Base-by-base conservation (phyloP, 192 early-diverging fungal genomes). In the Backusella tuberculispora region DNA sequence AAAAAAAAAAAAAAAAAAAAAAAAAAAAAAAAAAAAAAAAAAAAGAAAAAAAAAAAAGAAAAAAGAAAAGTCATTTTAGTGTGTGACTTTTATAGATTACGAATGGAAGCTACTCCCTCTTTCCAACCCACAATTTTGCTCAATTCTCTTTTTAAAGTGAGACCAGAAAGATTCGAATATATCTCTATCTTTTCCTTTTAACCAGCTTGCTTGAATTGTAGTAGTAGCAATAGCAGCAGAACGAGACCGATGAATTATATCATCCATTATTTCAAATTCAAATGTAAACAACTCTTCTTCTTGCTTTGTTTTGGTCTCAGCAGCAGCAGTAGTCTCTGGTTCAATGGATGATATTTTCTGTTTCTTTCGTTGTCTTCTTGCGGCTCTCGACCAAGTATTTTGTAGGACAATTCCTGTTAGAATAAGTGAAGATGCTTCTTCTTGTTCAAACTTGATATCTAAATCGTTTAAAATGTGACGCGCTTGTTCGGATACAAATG, bases 81-180 rank as follows among this genome's bases (percentile, higher is more conserved):
- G 21, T 56, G 53, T 56, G 53, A 56, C 53, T 60, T 37, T 66
- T 21, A n/a, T 15, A 5, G 19, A 26, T 19, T 60, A 60, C 21
- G 53, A 60, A 60, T 60, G 53, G 21, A 26, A 73, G 17, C 13
- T 17, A 47, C 40, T 45, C 19, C 72, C 72, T 64, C 72, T 40
- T 29, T 73, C 60, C 14, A 74, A 53, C 4, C 70, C 78, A 66
- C 67, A 79, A 4, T 17, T 26, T 53, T 79, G 53, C 21, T 75
- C 73, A 0, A 79, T 29, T 50, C 73, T 71, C 47, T 79, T 79
- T 44, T 75, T 79, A 9, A 79, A 45, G 19, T 79, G 78, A 75
- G 63, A 75, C 78, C 83, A 88, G 63, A 85, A 88, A 6, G 78
- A 71, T 60, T 84, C 83, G 73, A 88, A 88, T 12, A 86, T 29